Base-by-base conservation (phyloP, 2,329 filamentous ascomycete species). In the Hymenoscyphus fraxineus region DNA sequence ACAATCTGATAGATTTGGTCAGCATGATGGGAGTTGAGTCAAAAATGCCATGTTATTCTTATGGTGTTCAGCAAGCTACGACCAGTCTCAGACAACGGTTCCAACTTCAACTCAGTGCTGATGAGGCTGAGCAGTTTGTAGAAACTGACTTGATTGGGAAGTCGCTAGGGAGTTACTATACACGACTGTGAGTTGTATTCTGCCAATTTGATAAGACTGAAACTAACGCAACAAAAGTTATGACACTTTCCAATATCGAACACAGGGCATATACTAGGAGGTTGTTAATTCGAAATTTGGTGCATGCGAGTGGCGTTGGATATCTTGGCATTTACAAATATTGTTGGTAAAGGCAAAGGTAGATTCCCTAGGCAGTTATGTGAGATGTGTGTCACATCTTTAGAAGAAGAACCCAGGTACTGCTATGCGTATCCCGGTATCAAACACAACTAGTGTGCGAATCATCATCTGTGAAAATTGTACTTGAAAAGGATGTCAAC, bases 231-330 rank as follows among this genome's bases (percentile, higher is more conserved):
- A 27, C 41, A 35, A 61, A 67, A 92, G 89, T 78, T 92, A 93
- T 74, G 90, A 93, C 78, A 92, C 90, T 67, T 94, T 93, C 80
- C 91, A 94, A 80, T 94, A 94, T 79, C 86, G 91, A 73, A 93
- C 91, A 41, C 91, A 94, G 78, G 91, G 91, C 70, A 94, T 94
- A 78, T 94, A 94, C 78, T 94, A 84, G 71, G 63, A 47, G 55
- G 56, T 40, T 65, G 41, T 58, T 40, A 35, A 32, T 62, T 63
- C 60, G n/a, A 51, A 61, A 62, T 39, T 56, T 47, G 61, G 35
- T 61, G 63, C 60, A 66, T 63, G 35, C 56, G 54, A 39, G 63
- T 41, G 66, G 66, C 65, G 65, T 68, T 65, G 65, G 66, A 65
- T 66, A 62, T 62, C n/a, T n/a, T 51, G 51, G 66, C 66, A 68